Evolutionary conservation across 805 yeast genomes (phyloP).

Genomic region (Blastobotrys terrestris): DNA sequence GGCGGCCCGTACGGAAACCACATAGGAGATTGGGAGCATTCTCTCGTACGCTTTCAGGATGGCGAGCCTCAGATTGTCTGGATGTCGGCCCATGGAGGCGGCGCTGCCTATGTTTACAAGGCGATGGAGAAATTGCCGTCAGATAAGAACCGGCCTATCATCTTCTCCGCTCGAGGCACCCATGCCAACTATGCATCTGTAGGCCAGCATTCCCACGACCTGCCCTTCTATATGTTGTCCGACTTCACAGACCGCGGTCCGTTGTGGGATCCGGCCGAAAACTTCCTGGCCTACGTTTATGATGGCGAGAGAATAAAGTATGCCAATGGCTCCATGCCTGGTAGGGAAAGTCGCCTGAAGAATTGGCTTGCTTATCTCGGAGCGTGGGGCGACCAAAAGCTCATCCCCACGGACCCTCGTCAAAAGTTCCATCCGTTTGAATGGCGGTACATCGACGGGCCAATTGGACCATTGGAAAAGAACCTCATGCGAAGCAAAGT

Average conservation of each 20-base stretch:
- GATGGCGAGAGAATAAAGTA: slow-evolving; percentile 49
- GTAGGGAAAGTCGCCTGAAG: slow-evolving; percentile 50
- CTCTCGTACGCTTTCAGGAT: slow-evolving; percentile 73
- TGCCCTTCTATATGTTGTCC: slow-evolving; percentile 82
- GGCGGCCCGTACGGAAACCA: slow-evolving; percentile 96
- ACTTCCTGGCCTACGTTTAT: slow-evolving; percentile 74
- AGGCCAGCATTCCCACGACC: slow-evolving; percentile 93
- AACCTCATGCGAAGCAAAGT: slow-evolving; percentile 62
- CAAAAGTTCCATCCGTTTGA: slow-evolving; percentile 86
- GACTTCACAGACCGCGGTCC: slow-evolving; percentile 96
- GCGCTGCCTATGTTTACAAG: slow-evolving; percentile 77
- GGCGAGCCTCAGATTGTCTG: slow-evolving; percentile 80
- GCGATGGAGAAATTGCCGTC: slow-evolving; percentile 60
- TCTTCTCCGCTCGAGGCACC: slow-evolving; percentile 91
- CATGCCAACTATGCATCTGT: slow-evolving; percentile 96
- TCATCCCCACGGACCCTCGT: slow-evolving; percentile 62
- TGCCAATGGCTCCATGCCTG: slow-evolving; percentile 37
- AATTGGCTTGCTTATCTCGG: slow-evolving; percentile 80
- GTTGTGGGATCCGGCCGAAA: slow-evolving; percentile 86
- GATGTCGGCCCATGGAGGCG: slow-evolving; percentile 99
- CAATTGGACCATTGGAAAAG: slow-evolving; percentile 81
- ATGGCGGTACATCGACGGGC: slow-evolving; percentile 88
- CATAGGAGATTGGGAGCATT: slow-evolving; percentile 98
- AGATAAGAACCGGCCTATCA: slow-evolving; percentile 53
- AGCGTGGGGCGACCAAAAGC: slow-evolving; percentile 83